Base-by-base conservation (phyloP, 345 rosid species). In the Raphanus raphanistrum region DNA sequence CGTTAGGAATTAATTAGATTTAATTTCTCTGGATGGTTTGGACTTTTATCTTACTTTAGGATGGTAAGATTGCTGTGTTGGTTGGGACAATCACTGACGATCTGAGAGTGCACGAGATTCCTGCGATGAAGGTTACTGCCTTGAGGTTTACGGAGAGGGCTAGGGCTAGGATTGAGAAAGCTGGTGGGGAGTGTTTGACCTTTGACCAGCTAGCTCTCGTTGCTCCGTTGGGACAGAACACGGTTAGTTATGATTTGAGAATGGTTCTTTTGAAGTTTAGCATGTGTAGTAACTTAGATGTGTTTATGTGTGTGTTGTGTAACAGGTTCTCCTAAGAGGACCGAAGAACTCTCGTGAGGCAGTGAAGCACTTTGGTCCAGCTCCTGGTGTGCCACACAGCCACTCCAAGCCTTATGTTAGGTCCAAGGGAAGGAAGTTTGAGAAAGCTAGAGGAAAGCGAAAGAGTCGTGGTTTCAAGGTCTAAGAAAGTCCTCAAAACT, bases 201-300 rank as follows among this genome's bases (percentile, higher is more conserved):
- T 92, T 94, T 73, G 98, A 92, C 63, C 97, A 90, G 79, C 92
- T 91, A 82, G 98, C 98, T 50, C 89, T 93, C 58, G 81, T 79
- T n/a, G 97, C 98, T 78, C 98, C 97, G n/a, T 84, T 93, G 71
- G 98, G 98, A 2, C 97, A 93, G 86, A 91, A 91, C 89, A 93
- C 96, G 75, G 97, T 93, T 80, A 78, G 83, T 80, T 13, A 3
- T 15, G 1, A 12, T 63, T 1, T 16, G 8, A 17, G 1, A 36
- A 33, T 5, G n/a, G 6, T 3, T 45, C 6, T 0, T 36, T 58
- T 0, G 16, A 8, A 15, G 8, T 1, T 0, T 21, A 21, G 21
- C 21, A 21, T 21, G 21, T 21, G 21, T 21, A 21, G 21, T 21
- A 21, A 21, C 21, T 21, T 21, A 21, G 21, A 21, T 21, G 21